Base-by-base conservation (phyloP, 2,329 filamentous ascomycete genomes). In the Nakataea oryzae region DNA sequence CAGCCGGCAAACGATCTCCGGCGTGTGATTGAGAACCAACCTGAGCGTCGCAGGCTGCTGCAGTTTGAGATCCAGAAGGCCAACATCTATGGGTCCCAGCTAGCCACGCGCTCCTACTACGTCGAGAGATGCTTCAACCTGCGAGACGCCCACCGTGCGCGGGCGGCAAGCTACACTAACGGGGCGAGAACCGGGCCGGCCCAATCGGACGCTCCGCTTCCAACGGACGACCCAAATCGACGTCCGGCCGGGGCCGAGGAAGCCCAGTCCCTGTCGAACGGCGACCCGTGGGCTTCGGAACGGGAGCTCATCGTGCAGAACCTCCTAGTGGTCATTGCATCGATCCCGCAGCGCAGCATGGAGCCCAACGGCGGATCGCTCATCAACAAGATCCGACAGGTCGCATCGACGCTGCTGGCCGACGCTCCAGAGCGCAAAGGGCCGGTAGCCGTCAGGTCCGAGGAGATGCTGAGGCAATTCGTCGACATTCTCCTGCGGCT, bases 31-130 rank as follows among this genome's bases (percentile, higher is more conserved):
- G 78, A 79, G 61, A 73, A 75, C 26, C 75, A 84, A 29, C 79
- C 81, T 1, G 71, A 75, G 29, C 76, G 79, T 3, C 79, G 83
- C 2, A 79, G 84, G 1, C 77, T 81, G 62, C 72, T 92, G 5
- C 90, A 95, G 70, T 91, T 87, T 66, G 92, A 96, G 74, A 95
- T 96, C 32, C 91, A 96, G 72, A 96, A 96, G 71, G 90, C 91
- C 8, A 96, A 96, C 72, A 90, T 96, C 54, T 91, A 93, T 70
- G 86, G 87, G 2, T 93, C 88, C 7, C 88, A 92, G 69, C 78
- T 96, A 12, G 86, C 87, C 2, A 96, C 91, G 0, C 83, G 92
- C 28, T 93, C 90, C 0, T 93, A 91, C 71, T 86, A 93, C 62
- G 90, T 96, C 0, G 91, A 96, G 72, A 88, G 92, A 66, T 96